Conservation (phyloP, 768 basidiomycete species). For the Inosperma sp. region DNA sequence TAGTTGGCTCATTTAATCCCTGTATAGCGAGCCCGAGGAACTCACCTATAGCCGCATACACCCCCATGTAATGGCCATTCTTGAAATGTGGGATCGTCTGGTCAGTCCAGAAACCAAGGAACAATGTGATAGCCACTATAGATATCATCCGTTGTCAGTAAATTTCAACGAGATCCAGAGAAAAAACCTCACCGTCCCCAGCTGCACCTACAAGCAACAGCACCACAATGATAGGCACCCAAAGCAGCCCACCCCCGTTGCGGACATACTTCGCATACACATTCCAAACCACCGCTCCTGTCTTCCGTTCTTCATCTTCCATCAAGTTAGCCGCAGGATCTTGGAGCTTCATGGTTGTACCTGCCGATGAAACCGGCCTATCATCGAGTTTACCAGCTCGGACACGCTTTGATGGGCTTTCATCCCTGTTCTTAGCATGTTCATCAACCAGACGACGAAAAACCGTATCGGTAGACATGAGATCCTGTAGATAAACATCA, state of each 20-base stretch:
- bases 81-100: conserved; percentile 48
- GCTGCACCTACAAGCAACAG: conserved; percentile 47
- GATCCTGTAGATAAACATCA: conserved; percentile 29
- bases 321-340: conserved; percentile 35
- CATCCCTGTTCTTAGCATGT: conserved; percentile 16
- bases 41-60: conserved; percentile 45
- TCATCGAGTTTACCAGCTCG: not conserved
- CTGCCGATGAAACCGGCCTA: not conserved
- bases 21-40: conserved; percentile 3
- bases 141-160: not conserved
- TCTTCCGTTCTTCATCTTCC: conserved; percentile 56
- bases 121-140: conserved; percentile 58
- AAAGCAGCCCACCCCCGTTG: conserved; percentile 45
- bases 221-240: conserved; percentile 43
- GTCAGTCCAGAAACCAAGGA: conserved; percentile 74
- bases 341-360: conserved; percentile 12
- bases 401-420: not conserved
- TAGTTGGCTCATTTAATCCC: too few species aligned
- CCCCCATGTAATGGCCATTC: conserved; percentile 66
- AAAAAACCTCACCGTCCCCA: conserved; percentile 39
- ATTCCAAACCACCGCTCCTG: conserved; percentile 47
- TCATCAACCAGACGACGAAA: conserved; percentile 54
- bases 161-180: conserved; percentile 30
- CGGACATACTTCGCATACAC: conserved; percentile 47
- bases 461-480: conserved; percentile 39